These are phyloP conservation scores for Lepidium aucheri DNA, from an alignment of 345 rosid genomes.

Conservation along the genomic window DNA sequence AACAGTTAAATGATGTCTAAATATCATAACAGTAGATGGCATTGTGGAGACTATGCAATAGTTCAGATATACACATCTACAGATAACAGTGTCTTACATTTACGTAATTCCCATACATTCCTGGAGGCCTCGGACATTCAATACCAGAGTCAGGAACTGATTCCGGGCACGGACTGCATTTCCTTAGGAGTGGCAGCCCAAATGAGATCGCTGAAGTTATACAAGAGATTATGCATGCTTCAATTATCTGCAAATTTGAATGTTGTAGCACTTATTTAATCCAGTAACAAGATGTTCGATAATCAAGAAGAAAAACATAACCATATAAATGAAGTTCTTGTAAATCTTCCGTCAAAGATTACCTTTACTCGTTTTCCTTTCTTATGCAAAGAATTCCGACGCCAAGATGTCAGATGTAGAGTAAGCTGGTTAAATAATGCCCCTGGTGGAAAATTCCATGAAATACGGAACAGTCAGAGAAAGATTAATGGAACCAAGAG, in stretches of 20 bases:
- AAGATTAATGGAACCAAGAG: constrained; percentile 5
- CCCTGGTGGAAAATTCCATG: constrained; percentile 34
- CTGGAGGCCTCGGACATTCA: constrained; percentile 87
- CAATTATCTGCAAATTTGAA: constrained; percentile 56
- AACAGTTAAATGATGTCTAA: not conserved
- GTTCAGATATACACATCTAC: not conserved
- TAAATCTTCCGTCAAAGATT: not conserved
- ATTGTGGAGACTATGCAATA: not conserved
- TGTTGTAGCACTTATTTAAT: not conserved
- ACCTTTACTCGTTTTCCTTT: constrained; percentile 85
- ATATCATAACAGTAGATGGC: constrained; percentile 1
- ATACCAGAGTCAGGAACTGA: constrained; percentile 60
- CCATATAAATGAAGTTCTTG: not conserved
- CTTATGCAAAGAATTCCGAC: constrained; percentile 81
- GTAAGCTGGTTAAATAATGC: constrained; percentile 97
- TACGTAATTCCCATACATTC: constrained; percentile 93
- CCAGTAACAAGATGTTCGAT: constrained; percentile 1
- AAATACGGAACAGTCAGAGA: constrained; percentile 2
- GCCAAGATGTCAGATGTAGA: constrained; percentile 70
- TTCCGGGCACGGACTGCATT: constrained; percentile 89
- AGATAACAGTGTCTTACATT: constrained; percentile 47
- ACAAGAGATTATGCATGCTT: constrained; percentile 89
- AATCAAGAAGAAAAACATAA: not conserved
- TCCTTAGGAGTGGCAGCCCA: constrained; percentile 84
- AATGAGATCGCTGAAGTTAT: constrained; percentile 84